These are phyloP conservation scores for Aspergillus novofumigatus DNA, from an alignment of 2,329 filamentous ascomycete genomes.

Conservation along the genomic window DNA sequence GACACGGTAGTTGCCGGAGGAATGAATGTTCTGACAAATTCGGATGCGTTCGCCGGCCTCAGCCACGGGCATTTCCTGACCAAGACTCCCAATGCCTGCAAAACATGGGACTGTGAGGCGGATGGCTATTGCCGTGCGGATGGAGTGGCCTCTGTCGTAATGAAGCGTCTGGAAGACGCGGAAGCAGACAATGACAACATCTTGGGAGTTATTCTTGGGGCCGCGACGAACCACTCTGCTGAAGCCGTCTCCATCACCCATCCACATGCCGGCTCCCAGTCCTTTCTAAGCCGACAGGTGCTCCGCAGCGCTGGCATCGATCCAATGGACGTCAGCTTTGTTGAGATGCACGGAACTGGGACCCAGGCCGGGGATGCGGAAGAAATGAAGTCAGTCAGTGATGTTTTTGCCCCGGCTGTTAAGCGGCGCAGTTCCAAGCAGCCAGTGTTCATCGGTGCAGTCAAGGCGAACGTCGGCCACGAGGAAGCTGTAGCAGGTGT, in stretches of 20 bases:
- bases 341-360: conserved; percentile 40
- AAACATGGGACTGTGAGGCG: conserved; percentile 46
- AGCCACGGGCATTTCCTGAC: conserved; percentile 48
- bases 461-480: conserved; percentile 43
- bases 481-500: conserved; percentile 37
- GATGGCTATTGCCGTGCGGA: conserved; percentile 55
- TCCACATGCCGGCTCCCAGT: conserved; percentile 38
- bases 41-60: conserved; percentile 71
- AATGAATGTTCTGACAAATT: conserved; percentile 68
- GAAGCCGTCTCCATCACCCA: conserved; percentile 45
- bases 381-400: conserved; percentile 34
- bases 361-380: conserved; percentile 37
- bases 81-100: conserved; percentile 40
- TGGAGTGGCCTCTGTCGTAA: conserved; percentile 45
- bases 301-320: conserved; percentile 35
- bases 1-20: conserved; percentile 78
- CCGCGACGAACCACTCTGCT: conserved; percentile 16
- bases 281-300: conserved; percentile 34
- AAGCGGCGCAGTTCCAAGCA: conserved; percentile 40
- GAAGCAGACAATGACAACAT: conserved; percentile 45
- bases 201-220: conserved; percentile 41
- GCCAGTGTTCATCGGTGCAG: conserved; percentile 26
- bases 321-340: conserved; percentile 35
- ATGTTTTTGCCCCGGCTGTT: conserved; percentile 55
- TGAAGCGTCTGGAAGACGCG: conserved; percentile 51